Percentiles rank a stretch among this genome's conserved stretches.
Evolutionary conservation across 768 basidiomycete species (phyloP).

Genomic region (Boletus fagicola): DNA sequence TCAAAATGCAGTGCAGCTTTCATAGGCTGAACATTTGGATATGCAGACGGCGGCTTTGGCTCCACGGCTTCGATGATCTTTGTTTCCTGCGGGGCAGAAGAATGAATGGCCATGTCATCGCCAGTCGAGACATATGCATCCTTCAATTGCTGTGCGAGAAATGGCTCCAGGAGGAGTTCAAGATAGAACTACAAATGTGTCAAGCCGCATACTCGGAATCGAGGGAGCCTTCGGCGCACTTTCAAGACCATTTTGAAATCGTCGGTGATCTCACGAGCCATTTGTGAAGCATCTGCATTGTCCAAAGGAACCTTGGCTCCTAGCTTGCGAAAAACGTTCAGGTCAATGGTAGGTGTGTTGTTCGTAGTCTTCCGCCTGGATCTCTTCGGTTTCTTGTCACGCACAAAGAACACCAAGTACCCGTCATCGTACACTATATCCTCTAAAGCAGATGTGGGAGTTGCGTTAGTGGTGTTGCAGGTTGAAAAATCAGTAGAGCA

Average conservation of each 20-base stretch:
- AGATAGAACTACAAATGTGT: conserved; percentile 26
- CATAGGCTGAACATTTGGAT: conserved; percentile 53
- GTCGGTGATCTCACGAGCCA: conserved; percentile 16
- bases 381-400: conserved; percentile 31
- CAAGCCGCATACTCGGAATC: not conserved
- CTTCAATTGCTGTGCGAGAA: conserved; percentile 8
- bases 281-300: conserved; percentile 15
- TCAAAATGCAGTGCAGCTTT: conserved; percentile 62
- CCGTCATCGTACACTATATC: conserved; percentile 9
- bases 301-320: conserved; percentile 27
- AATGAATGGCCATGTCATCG: not conserved
- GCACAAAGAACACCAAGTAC: not conserved
- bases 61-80: not conserved
- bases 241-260: conserved; percentile 30
- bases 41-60: conserved; percentile 21
- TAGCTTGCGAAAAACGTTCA: conserved; percentile 31
- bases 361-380: conserved; percentile 18
- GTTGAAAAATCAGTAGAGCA: conserved; percentile 11
- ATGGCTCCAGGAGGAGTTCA: conserved; percentile 18
- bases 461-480: not conserved
- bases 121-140: conserved; percentile 9
- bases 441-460: not conserved
- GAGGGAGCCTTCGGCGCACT: conserved; percentile 16
- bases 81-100: not conserved
- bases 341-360: conserved; percentile 22